phyloP scores from a whole-genome alignment of 805 yeast genomes.

The Metschnikowia shivogae region DNA sequence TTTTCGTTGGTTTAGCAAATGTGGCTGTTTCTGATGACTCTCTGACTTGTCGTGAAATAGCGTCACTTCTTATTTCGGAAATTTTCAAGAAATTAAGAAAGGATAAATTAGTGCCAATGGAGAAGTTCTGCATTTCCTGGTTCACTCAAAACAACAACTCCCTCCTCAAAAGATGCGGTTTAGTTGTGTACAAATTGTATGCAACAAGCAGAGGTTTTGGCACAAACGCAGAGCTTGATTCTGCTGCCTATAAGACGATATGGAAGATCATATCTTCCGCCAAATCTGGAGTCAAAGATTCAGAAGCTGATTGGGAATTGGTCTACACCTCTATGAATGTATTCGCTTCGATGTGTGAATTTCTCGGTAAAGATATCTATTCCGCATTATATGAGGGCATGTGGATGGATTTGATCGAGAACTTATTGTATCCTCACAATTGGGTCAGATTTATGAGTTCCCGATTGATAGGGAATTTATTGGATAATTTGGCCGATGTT shows the following conservation, averaged over 20 bases:
- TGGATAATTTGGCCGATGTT: slow-evolving; percentile 38
- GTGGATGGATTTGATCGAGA: slow-evolving; percentile 52
- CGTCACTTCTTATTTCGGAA: slow-evolving; percentile 54
- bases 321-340: slow-evolving; percentile 63
- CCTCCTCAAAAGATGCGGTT: slow-evolving; percentile 65
- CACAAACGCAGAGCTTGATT: slow-evolving; percentile 36
- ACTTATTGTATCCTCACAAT: slow-evolving; percentile 79
- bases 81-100: slow-evolving; percentile 48
- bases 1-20: slow-evolving; percentile 78
- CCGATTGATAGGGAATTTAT: slow-evolving; percentile 52
- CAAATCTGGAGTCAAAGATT: slow-evolving; percentile 31
- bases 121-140: slow-evolving; percentile 56
- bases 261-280: slow-evolving; percentile 25
- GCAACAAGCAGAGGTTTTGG: slow-evolving; percentile 46
- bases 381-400: slow-evolving; percentile 26
- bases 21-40: slow-evolving; percentile 75
- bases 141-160: slow-evolving; percentile 49
- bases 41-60: slow-evolving; percentile 78
- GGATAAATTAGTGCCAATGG: slow-evolving; percentile 29
- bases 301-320: slow-evolving; percentile 66
- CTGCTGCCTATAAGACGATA: slow-evolving; percentile 26
- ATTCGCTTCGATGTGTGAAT: slow-evolving; percentile 40
- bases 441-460: slow-evolving; percentile 79
- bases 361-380: slow-evolving; percentile 30
- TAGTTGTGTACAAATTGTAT: slow-evolving; percentile 64